Evolutionary conservation across 208 protist species (phyloP), one percentile per base, ranked within the genome.

Genomic region (Vickermania spadyakhi): DNA sequence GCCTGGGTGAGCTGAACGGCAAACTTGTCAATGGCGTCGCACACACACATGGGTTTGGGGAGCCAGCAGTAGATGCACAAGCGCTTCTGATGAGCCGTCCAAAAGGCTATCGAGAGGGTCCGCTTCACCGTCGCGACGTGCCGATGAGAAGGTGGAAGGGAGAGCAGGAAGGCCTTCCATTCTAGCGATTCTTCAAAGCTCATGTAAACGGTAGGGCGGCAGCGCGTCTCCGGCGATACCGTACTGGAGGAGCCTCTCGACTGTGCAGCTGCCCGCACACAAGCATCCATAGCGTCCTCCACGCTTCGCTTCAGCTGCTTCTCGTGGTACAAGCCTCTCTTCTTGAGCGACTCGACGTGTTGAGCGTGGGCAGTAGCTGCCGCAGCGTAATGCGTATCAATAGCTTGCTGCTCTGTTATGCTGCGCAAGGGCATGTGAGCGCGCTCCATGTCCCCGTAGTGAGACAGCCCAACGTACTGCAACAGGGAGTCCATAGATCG

Each of bases 51-150:
- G 28, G 45, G 51, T 0, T 36, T 29, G 26, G 85, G 73, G 50
- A 93, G 79, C 85, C 85, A 93, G 66, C 85, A 93, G 73, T 72
- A 89, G 42, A 93, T 60, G 54, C 85, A 93, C 29, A 79, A 3
- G 29, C 69, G 59, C 21, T 66, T 66, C 21, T 58, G 54, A 58
- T 78, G 66, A 2, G 85, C 77, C 0, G 60, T 60, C 81, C 73
- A 88, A 5, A 93, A 59, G 41, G 62, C 56, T 21, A 76, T 30
- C 2, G 71, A 79, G 1, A 93, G 68, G 7, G 78, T 72, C 13
- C 85, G 70, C 18, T 53, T 58, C 4, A 87, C 85, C 26, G 85
- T 79, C 5, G 75, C 81, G n/a, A 29, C 25, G 31, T 84, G 73
- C 0, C 85, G 73, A 31, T 75, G 58, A n/a, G 62, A 51, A 14